phyloP scores from a whole-genome alignment of 2,329 filamentous ascomycete genomes.

The Volutella citrinella region DNA sequence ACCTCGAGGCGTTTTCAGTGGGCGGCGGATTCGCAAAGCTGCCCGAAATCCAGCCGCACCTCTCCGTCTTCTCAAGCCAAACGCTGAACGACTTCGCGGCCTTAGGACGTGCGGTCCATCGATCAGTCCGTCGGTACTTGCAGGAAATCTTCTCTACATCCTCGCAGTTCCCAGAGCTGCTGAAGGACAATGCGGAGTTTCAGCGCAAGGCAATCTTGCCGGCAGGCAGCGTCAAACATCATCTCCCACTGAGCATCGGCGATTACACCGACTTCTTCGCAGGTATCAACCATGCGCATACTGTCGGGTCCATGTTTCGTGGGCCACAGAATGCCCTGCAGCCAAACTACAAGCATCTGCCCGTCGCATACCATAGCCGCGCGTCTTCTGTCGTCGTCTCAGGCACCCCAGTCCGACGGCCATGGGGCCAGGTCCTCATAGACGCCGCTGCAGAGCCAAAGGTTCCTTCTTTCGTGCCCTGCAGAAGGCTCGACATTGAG shows the following conservation, averaged over 20 bases:
- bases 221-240: too few relatives aligned
- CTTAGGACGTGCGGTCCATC: too few relatives aligned
- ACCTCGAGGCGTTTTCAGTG: not conserved
- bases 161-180: too few relatives aligned
- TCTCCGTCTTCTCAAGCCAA: not conserved
- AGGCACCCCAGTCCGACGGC: not conserved
- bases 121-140: too few relatives aligned
- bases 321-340: not conserved
- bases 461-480: not conserved
- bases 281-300: too few relatives aligned
- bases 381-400: not conserved
- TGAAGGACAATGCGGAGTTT: too few relatives aligned
- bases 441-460: not conserved
- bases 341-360: not conserved
- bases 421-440: not conserved
- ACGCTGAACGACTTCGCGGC: not conserved
- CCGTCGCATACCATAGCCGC: slow-evolving; percentile 1
- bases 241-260: too few relatives aligned
- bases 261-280: too few relatives aligned
- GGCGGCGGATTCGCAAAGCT: not conserved
- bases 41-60: not conserved
- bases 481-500: not conserved
- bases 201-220: too few relatives aligned
- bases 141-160: too few relatives aligned
- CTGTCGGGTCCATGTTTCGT: not conserved